Evolutionary conservation across 352 stramenopile species (phyloP).

Genomic region (Phytophthora boehmeriae): DNA sequence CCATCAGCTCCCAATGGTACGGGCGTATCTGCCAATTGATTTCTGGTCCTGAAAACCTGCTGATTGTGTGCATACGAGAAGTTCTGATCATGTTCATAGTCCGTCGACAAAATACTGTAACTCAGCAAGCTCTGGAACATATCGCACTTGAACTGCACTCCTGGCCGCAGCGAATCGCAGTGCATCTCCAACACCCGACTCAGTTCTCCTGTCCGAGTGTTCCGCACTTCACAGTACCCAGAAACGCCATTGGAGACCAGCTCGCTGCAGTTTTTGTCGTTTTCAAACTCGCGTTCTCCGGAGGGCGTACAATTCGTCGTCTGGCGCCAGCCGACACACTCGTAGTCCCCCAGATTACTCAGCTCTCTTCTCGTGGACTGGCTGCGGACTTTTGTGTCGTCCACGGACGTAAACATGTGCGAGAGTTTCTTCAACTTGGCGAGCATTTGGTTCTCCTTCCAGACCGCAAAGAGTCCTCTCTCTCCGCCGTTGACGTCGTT

Average conservation of each 20-base stretch:
- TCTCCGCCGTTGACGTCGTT: slow-evolving; percentile 42
- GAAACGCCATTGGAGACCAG: slow-evolving; percentile 43
- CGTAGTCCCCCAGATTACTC: slow-evolving; percentile 50
- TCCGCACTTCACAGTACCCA: slow-evolving; percentile 65
- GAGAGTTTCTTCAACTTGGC: slow-evolving; percentile 45
- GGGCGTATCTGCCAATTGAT: slow-evolving; percentile 33
- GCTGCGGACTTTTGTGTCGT: slow-evolving; percentile 26
- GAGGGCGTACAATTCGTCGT: slow-evolving; percentile 55
- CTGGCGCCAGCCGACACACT: slow-evolving; percentile 65
- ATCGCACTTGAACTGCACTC: slow-evolving; percentile 56
- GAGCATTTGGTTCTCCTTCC: slow-evolving; percentile 49
- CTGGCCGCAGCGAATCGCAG: slow-evolving; percentile 57
- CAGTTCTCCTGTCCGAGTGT: slow-evolving; percentile 40
- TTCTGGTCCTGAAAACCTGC: slow-evolving; percentile 28
- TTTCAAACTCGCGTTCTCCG: slow-evolving; percentile 38
- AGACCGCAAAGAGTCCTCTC: slow-evolving; percentile 40
- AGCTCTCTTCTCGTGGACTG: slow-evolving; percentile 24
- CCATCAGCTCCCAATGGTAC: slow-evolving; percentile 32
- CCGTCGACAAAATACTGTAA: slow-evolving; percentile 54
- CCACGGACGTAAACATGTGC: slow-evolving; percentile 43
- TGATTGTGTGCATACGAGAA: slow-evolving; percentile 38
- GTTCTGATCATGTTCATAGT: slow-evolving; percentile 60
- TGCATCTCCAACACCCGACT: slow-evolving; percentile 64
- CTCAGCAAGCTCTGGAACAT: slow-evolving; percentile 63
- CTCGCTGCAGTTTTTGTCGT: slow-evolving; percentile 51